Evolutionary conservation across 352 stramenopile species (phyloP), one percentile per base, ranked within the genome.

Genomic region (Globisporangium okanoganense): DNA sequence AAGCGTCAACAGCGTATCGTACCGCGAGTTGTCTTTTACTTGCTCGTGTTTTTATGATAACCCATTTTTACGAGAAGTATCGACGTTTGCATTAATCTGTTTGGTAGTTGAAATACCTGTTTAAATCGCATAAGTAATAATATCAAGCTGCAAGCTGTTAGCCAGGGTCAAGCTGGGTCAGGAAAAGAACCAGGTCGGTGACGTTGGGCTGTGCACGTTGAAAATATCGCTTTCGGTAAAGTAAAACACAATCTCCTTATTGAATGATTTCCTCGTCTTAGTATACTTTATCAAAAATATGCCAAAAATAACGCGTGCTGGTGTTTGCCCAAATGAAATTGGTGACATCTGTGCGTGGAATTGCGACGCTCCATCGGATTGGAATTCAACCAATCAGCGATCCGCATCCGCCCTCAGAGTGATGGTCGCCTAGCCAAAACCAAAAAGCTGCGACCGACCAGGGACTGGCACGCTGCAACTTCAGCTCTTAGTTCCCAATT

Each of bases 321-420:
- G 62, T 65, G 44, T 53, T 65, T 70, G 72, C 65, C 41, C 74
- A 84, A 83, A 80, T 33, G 50, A 20, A 12, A 45, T 41, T 50
- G 25, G 64, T 87, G 81, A 90, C 79, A 71, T 67, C 65, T 70
- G 65, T 73, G 78, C 71, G 81, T 90, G 67, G 64, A 70, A 58
- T 12, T 45, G 57, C 57, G 45, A 58, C 22, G 33, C 45, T 38
- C n/a, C 33, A 33, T 41, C 55, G 22, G 25, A 61, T 33, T 22
- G 9, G 13, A 5, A 48, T 18, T 13, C 20, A 14, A 5, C 58
- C 64, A 57, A 69, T 71, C 62, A 62, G 13, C 44, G 61, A 58
- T 20, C 29, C 13, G 12, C 41, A 43, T 53, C 29, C 29, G 29
- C 35, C 31, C 16, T 27, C 16, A 20, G 14, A 56, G 49, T 43